Conservation (phyloP, 169 alveolate species). For the Plasmodium vivax region DNA sequence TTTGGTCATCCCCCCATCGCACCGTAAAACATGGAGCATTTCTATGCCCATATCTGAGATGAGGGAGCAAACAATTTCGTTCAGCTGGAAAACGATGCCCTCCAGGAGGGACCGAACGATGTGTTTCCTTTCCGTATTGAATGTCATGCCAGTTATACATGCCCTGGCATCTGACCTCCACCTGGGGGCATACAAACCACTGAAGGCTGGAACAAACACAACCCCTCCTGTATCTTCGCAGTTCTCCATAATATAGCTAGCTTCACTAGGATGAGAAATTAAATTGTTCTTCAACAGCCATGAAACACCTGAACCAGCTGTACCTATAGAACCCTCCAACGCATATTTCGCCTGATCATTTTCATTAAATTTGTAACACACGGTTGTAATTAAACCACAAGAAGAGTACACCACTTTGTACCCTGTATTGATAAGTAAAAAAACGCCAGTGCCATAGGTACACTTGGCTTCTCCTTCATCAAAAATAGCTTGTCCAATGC, state of each 20-base stretch:
- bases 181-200: slow-evolving; percentile 95
- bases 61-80: slow-evolving; percentile 82
- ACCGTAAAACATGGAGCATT: slow-evolving; percentile 84
- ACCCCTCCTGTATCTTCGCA: slow-evolving; percentile 91
- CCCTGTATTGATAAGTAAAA: slow-evolving; percentile 92
- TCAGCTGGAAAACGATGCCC: slow-evolving; percentile 90
- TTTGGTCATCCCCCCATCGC: slow-evolving; percentile 93
- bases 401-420: slow-evolving; percentile 84
- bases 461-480: slow-evolving; percentile 90
- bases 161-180: slow-evolving; percentile 95
- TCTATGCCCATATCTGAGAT: slow-evolving; percentile 76
- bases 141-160: slow-evolving; percentile 91
- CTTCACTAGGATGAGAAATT: slow-evolving; percentile 79
- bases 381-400: slow-evolving; percentile 93
- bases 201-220: slow-evolving; percentile 94
- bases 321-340: slow-evolving; percentile 96
- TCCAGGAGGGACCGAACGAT: slow-evolving; percentile 92
- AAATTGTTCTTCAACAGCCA: slow-evolving; percentile 89
- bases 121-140: slow-evolving; percentile 88
- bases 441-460: slow-evolving; percentile 97
- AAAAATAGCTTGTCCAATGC: slow-evolving; percentile 91
- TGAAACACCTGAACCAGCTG: slow-evolving; percentile 93
- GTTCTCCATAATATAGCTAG: slow-evolving; percentile 78
- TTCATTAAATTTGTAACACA: slow-evolving; percentile 88
- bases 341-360: slow-evolving; percentile 88